phyloP scores from a whole-genome alignment of 805 yeast genomes.

The Saturnispora sanitii region DNA sequence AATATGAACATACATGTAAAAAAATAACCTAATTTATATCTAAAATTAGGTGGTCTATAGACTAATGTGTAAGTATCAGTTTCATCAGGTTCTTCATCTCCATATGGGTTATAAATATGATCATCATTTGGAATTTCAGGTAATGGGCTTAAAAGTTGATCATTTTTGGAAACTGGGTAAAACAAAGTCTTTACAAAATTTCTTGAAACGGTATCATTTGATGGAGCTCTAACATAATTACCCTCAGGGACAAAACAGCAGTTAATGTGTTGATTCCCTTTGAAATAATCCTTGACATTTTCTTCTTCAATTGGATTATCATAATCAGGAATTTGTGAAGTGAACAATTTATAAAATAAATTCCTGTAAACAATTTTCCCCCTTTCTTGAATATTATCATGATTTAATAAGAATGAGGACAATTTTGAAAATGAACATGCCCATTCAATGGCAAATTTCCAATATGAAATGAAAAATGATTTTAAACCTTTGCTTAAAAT shows the following conservation, averaged over 20 bases:
- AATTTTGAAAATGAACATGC: constrained; percentile 52
- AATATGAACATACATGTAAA: constrained; percentile 36
- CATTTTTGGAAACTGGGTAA: constrained; percentile 75
- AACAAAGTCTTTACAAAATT: constrained; percentile 57
- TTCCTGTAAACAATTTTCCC: constrained; percentile 56
- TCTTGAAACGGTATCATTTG: constrained; percentile 64
- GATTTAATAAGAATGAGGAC: constrained; percentile 70
- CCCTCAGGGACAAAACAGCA: constrained; percentile 78
- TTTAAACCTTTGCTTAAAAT: constrained; percentile 6
- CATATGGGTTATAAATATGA: constrained; percentile 24
- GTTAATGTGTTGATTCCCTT: constrained; percentile 30
- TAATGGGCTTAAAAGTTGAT: constrained; percentile 41
- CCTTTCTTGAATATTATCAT: constrained; percentile 54
- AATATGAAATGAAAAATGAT: constrained; percentile 20
- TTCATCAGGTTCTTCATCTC: constrained; percentile 27
- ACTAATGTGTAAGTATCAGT: constrained; percentile 54
- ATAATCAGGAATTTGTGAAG: constrained; percentile 32
- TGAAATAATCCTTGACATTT: constrained; percentile 37
- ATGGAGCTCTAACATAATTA: constrained; percentile 75
- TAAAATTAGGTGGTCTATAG: constrained; percentile 77
- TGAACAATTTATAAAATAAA: constrained; percentile 30
- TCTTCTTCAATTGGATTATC: constrained; percentile 41
- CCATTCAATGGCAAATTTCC: constrained; percentile 51
- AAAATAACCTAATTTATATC: constrained; percentile 43
- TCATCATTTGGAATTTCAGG: constrained; percentile 26